Evolutionary conservation across 495 filamentous ascomycete species (phyloP).

Genomic region (Penicillium canescens): DNA sequence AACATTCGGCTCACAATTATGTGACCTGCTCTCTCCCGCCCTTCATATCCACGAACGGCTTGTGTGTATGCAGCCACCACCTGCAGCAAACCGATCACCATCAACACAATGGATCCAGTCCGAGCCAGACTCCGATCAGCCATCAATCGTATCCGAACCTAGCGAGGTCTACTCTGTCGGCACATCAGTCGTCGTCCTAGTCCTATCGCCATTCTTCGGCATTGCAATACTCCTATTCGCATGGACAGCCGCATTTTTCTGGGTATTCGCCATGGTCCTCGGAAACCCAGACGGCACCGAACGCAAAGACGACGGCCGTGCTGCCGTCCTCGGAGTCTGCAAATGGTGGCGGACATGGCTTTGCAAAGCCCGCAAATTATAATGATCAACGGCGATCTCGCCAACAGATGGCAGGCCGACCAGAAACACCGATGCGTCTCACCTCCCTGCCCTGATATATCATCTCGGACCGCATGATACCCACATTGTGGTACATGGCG

Average conservation of each 20-base stretch:
- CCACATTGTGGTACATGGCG: slow-evolving; percentile 3
- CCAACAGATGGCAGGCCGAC: neutral
- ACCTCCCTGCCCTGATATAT: neutral
- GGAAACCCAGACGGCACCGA: slow-evolving; percentile 66
- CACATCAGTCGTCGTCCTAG: slow-evolving; percentile 48
- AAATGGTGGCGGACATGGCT: slow-evolving; percentile 65
- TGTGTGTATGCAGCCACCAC: slow-evolving; percentile 29
- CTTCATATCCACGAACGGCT: slow-evolving; percentile 46
- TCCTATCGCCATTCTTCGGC: slow-evolving; percentile 56
- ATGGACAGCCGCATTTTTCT: slow-evolving; percentile 65
- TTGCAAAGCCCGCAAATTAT: slow-evolving; percentile 35
- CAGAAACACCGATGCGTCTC: neutral
- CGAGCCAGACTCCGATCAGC: slow-evolving; percentile 24
- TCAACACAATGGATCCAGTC: slow-evolving; percentile 35
- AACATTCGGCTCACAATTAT: slow-evolving; percentile 38
- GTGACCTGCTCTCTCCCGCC: slow-evolving; percentile 42
- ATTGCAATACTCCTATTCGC: slow-evolving; percentile 53
- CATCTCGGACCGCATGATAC: slow-evolving; percentile 24
- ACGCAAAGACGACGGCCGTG: slow-evolving; percentile 59
- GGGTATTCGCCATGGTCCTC: slow-evolving; percentile 61
- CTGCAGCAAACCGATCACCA: slow-evolving; percentile 28
- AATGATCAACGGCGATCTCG: neutral
- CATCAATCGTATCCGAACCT: slow-evolving; percentile 13
- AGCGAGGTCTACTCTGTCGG: slow-evolving; percentile 33
- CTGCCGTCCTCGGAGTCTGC: slow-evolving; percentile 59